A percentile compares a stretch with the other conserved stretches of the same genome.
phyloP scores from a whole-genome alignment of 202 grass and related monocot genomes.

The Zoysia matrella region DNA sequence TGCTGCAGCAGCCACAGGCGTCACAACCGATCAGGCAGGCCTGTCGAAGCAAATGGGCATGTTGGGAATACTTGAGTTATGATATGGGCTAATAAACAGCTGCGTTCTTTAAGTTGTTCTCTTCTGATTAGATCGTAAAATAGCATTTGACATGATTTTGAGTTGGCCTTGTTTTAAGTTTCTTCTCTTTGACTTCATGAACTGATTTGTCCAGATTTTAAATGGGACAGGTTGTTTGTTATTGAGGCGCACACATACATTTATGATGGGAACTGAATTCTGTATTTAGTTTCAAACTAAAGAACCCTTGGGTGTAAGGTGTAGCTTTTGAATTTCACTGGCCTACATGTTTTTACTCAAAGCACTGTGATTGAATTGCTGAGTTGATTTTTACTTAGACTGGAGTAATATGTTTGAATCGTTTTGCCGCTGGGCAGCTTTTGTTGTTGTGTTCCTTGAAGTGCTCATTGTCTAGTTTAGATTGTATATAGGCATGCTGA shows the following conservation, averaged over 20 bases:
- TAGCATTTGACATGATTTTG: conserved; percentile 13
- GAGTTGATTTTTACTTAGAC: not conserved
- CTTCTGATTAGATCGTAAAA: conserved; percentile 7
- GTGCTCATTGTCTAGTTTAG: not conserved
- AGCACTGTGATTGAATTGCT: not conserved
- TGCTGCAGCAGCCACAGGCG: too few species aligned
- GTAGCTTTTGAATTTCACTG: not conserved
- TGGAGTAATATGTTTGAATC: not conserved
- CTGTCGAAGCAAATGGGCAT: conserved; percentile 21
- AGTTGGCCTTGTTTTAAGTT: conserved; percentile 25
- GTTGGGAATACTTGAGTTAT: conserved; percentile 12
- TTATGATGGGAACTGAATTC: conserved; percentile 13
- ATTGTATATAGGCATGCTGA: conserved; percentile 4
- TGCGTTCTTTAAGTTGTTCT: not conserved
- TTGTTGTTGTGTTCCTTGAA: too few species aligned
- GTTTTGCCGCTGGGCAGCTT: not conserved
- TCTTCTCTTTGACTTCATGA: conserved; percentile 8
- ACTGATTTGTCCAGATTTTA: conserved; percentile 17
- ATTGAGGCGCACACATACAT: not conserved
- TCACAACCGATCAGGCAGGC: too few species aligned
- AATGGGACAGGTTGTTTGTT: not conserved
- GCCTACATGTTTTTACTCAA: not conserved
- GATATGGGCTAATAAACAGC: conserved; percentile 20
- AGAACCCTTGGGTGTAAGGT: not conserved
- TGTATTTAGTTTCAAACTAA: conserved; percentile 23